Percentiles rank a stretch among this genome's conserved stretches.
Conservation (phyloP, 2,329 filamentous ascomycete genomes). For the Penicillium sclerotiorum region DNA sequence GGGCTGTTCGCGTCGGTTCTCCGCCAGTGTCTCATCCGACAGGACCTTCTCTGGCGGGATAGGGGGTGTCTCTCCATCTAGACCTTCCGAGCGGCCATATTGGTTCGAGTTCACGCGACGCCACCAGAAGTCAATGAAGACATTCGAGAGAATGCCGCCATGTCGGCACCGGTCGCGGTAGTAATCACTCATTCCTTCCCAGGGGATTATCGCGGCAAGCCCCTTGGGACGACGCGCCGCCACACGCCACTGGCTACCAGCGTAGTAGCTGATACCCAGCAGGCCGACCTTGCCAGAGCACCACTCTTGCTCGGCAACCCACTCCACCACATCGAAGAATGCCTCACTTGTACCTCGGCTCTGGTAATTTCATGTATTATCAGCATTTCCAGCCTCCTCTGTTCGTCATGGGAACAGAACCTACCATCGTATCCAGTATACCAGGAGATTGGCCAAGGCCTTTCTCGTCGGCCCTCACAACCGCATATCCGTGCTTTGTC, state of each 20-base stretch:
- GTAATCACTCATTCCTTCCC: slow-evolving; percentile 61
- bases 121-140: slow-evolving; percentile 68
- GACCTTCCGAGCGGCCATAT: slow-evolving; percentile 62
- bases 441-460: slow-evolving; percentile 57
- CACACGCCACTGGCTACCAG: slow-evolving; percentile 58
- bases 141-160: slow-evolving; percentile 62
- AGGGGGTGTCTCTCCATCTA: slow-evolving; percentile 52
- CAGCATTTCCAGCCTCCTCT: too few species aligned
- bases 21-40: slow-evolving; percentile 35
- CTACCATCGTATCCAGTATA: slow-evolving; percentile 58
- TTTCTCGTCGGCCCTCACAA: slow-evolving; percentile 59
- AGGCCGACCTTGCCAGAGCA: slow-evolving; percentile 55
- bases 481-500: slow-evolving; percentile 57
- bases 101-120: slow-evolving; percentile 67
- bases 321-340: slow-evolving; percentile 57
- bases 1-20: slow-evolving; percentile 46
- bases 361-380: too few species aligned
- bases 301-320: slow-evolving; percentile 55
- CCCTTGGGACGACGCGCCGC: slow-evolving; percentile 56
- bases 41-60: slow-evolving; percentile 47
- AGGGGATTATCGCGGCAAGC: slow-evolving; percentile 55
- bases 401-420: too few species aligned
- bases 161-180: slow-evolving; percentile 63
- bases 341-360: slow-evolving; percentile 53
- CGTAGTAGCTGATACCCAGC: slow-evolving; percentile 57